Evolutionary conservation across 228 moss, liverwort and hornwort genomes (phyloP), one percentile per base, ranked within the genome.

Genomic region (Sphagnum fallax): DNA sequence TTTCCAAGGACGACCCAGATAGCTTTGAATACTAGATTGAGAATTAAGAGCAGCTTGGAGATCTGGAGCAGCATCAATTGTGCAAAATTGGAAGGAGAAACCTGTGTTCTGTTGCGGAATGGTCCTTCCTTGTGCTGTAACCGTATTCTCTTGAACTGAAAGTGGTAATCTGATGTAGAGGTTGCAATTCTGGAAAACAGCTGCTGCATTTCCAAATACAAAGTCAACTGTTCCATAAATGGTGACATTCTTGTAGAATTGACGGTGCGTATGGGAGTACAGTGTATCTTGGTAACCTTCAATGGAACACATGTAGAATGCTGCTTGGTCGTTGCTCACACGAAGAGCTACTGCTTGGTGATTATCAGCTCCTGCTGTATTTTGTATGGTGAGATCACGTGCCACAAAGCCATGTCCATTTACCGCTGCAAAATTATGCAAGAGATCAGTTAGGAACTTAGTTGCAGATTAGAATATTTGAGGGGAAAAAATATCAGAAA

Each of bases 121-220:
- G 52, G 67, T 68, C 6, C 91, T 80, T 58, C 77, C 87, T 59
- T 89, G 81, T 3, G 92, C 86, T 11, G 92, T 88, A 71, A 71
- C 74, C 0, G 88, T 91, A 59, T 85, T 79, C 10, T 71, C 52
- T 70, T 95, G 87, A 9, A 78, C 85, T 0, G 75, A 15, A 0
- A 78, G 50, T 6, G 83, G 87, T 16, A 14, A 61, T 9, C 73
- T 67, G 1, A 87, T 79, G 0, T 85, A 76, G 52, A 95, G 66
- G 0, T 67, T 61, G 80, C 89, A 83, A 5, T 11, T 13, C 70
- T 95, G 90, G 66, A 95, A 86, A 6, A 89, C 76, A 0, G 78
- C 90, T 6, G 92, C 87, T 4, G 92, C 95, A 52, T 90, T 89
- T 0, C 95, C 95, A 61, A 92, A 89, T 8, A 95, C 71, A 81